These are phyloP conservation scores for Firmiana major DNA, from an alignment of 345 rosid species.

Conservation along the genomic window DNA sequence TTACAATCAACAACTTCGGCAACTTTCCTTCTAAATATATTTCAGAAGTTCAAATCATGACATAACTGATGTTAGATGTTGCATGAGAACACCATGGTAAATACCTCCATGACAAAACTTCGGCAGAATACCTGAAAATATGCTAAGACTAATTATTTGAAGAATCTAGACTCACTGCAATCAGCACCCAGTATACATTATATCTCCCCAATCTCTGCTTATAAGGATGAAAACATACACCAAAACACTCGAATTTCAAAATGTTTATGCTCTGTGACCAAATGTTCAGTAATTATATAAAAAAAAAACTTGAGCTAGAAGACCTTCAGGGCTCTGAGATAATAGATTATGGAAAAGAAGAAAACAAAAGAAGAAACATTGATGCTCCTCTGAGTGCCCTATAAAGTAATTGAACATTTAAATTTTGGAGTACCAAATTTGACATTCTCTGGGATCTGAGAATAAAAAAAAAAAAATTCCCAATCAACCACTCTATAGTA, in stretches of 20 bases:
- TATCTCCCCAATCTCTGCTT: background rate
- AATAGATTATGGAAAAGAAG: background rate
- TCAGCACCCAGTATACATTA: background rate
- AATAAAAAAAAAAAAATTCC: background rate
- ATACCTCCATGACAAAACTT: background rate
- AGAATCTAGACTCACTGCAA: background rate
- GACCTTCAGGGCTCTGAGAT: background rate
- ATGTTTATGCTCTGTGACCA: background rate
- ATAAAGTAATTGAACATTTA: background rate
- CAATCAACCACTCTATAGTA: background rate
- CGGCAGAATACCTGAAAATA: slow-evolving; percentile 5
- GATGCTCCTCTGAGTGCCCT: background rate
- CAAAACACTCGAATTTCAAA: background rate
- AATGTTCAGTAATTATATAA: background rate
- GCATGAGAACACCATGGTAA: background rate
- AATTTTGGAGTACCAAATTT: background rate
- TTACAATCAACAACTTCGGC: slow-evolving; percentile 5
- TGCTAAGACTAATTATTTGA: background rate
- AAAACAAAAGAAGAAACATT: background rate
- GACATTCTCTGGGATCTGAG: background rate
- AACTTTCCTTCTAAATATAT: background rate
- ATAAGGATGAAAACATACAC: background rate
- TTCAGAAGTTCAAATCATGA: slow-evolving; percentile 4
- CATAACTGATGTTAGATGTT: background rate
- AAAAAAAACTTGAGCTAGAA: background rate